Evolutionary conservation across 176 grass and related monocot species (phyloP).

Genomic region (Juncus inflexus): DNA sequence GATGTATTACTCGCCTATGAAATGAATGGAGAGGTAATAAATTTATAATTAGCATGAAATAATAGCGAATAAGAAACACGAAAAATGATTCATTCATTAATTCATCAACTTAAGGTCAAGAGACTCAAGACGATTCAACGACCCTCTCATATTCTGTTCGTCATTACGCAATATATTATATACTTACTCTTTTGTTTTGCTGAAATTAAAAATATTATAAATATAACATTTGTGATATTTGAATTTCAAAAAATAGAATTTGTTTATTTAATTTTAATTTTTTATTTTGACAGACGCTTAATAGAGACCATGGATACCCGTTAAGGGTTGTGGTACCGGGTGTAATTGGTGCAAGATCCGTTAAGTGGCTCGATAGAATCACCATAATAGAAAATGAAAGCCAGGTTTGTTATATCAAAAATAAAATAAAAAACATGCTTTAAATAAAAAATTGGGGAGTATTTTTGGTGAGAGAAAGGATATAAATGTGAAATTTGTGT

Average conservation of each 20-base stretch:
- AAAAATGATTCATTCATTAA: too few relatives aligned
- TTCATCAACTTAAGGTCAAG: too few relatives aligned
- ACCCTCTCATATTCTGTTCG: too few relatives aligned
- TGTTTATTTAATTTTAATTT: constrained; percentile 14
- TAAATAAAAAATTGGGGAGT: neutral
- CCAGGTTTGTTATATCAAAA: constrained; percentile 45
- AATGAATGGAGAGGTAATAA: constrained; percentile 94
- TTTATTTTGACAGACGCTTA: constrained; percentile 45
- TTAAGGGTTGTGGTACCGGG: constrained; percentile 70
- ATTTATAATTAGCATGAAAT: neutral
- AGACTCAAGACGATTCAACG: too few relatives aligned
- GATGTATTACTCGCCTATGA: constrained; percentile 98
- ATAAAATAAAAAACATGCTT: constrained; percentile 6
- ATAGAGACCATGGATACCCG: constrained; percentile 83
- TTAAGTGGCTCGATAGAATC: constrained; percentile 85
- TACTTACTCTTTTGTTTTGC: too few relatives aligned
- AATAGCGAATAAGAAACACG: too few relatives aligned
- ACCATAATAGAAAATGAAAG: constrained; percentile 71
- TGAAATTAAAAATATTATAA: neutral
- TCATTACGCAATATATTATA: too few relatives aligned
- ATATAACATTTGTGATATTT: neutral
- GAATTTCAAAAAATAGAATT: neutral
- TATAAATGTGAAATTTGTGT: neutral
- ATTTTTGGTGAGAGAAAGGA: neutral
- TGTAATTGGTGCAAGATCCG: constrained; percentile 79